Evolutionary conservation across 1,139 yeast species (phyloP), one percentile per base, ranked within the genome.

Genomic region (Schwanniomyces etchellsii): DNA sequence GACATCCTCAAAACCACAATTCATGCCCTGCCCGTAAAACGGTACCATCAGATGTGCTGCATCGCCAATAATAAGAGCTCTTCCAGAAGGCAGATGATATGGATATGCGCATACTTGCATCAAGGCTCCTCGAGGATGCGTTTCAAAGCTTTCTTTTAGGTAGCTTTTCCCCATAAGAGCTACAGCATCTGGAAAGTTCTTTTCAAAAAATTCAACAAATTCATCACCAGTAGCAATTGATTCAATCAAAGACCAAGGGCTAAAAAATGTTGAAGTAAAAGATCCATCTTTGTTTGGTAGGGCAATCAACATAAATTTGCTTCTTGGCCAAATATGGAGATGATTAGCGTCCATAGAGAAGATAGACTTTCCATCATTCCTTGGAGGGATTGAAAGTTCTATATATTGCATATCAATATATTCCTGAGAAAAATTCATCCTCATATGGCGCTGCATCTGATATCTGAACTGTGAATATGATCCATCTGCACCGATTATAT

Each of bases 41-140:
- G 97, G 97, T 4, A 89, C 96, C 96, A 88, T 88, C 11, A 93
- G 79, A 55, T 89, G 97, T 0, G 96, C 95, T 1, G 96, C 95
- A 54, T 89, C 96, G 3, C 96, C 96, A 21, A 89, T 61, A 4
- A 89, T 60, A 10, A 89, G 62, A 11, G 80, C 79, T 36, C 74
- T 71, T 24, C 81, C 88, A 26, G 63, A 57, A 20, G 70, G 66
- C 36, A 66, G 71, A 46, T 85, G 77, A 55, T 85, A 88, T 2
- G 93, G 89, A 33, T 61, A 62, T 38, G 86, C 81, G 33, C 64
- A 63, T 3, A 77, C 70, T 41, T 80, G 86, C 59, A 88, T 70
- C 27, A 89, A 64, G 7, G 89, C 69, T 2, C 95, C 94, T 34
- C 81, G 68, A 4, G 95, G 95, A 45, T 83, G 74, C 27, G 63